A percentile compares a stretch with the other conserved stretches of the same genome.
phyloP scores from a whole-genome alignment of 257 asterid genomes.

The Pogostemon cablin region DNA sequence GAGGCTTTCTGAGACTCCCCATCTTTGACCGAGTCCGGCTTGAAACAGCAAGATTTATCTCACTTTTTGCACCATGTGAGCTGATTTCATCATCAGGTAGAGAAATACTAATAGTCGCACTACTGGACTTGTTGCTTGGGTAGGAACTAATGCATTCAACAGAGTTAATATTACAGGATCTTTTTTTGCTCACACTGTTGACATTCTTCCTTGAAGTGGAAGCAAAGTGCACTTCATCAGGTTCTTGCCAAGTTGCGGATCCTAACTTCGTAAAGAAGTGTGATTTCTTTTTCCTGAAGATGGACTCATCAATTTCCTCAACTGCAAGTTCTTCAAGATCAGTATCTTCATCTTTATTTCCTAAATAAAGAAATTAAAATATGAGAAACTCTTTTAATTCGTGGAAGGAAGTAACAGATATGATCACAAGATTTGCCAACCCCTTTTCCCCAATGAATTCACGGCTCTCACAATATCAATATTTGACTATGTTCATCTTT shows the following conservation, averaged over 20 bases:
- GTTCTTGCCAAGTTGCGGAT: conserved; percentile 22
- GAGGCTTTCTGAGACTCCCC: conserved; percentile 17
- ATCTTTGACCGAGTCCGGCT: conserved; percentile 35
- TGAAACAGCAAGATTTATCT: conserved; percentile 19
- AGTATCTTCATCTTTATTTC: conserved; percentile 21
- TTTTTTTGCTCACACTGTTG: conserved; percentile 12
- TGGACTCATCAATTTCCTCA: conserved; percentile 30
- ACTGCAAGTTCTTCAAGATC: not conserved
- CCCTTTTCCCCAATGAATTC: not conserved
- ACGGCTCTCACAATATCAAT: conserved; percentile 1
- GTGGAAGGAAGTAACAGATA: not conserved
- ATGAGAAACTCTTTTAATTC: conserved; percentile 13
- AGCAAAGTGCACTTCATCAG: conserved; percentile 10
- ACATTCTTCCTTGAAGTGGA: conserved; percentile 19
- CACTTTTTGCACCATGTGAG: conserved; percentile 21
- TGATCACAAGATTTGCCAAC: not conserved
- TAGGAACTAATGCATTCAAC: not conserved
- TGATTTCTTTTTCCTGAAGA: conserved; percentile 22
- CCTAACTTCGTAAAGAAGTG: not conserved
- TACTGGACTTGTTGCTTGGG: conserved; percentile 20
- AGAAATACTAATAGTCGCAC: not conserved
- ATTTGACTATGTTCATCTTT: not conserved
- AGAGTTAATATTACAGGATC: not conserved
- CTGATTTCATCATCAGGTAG: conserved; percentile 15
- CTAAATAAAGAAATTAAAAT: conserved; percentile 22